Conservation (phyloP, 78 protist genomes). For the Acrasis kona region DNA sequence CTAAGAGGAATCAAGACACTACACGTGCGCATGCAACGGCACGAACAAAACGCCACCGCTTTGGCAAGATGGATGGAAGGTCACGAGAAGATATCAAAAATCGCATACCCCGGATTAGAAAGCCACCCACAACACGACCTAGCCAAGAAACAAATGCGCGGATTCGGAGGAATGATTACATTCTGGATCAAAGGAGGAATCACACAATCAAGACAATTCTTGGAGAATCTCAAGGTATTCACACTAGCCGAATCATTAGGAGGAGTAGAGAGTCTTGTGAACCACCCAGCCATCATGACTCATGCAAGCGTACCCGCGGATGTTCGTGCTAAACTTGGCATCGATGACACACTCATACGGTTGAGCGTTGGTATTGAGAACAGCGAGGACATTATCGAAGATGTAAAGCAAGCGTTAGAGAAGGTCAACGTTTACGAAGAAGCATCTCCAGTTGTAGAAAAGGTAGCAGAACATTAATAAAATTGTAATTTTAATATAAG, state of each 20-base stretch:
- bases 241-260: conserved; percentile 25
- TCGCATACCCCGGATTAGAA: conserved; percentile 18
- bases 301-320: conserved; percentile 56
- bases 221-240: conserved; percentile 9
- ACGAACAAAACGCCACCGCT: conserved; percentile 55
- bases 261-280: conserved; percentile 18
- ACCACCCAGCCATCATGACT: conserved; percentile 42
- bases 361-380: conserved; percentile 58
- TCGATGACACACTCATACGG: conserved; percentile 39
- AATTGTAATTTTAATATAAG: no score
- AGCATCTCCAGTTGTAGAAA: no score
- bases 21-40: conserved; percentile 60
- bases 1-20: conserved; percentile 75
- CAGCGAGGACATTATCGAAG: conserved; percentile 33
- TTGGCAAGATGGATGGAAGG: conserved; percentile 40
- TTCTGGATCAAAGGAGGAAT: conserved; percentile 20
- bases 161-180: conserved; percentile 4
- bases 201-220: not conserved
- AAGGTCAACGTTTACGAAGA: no score
- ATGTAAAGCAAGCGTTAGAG: conserved; percentile 14
- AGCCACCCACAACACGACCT: not conserved
- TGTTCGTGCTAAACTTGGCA: conserved; percentile 12
- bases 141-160: not conserved
- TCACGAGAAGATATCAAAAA: not conserved
- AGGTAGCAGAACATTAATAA: no score